These are phyloP conservation scores for Coemansia sp. DNA, from an alignment of 192 early-diverging fungal genomes.

Conservation along the genomic window DNA sequence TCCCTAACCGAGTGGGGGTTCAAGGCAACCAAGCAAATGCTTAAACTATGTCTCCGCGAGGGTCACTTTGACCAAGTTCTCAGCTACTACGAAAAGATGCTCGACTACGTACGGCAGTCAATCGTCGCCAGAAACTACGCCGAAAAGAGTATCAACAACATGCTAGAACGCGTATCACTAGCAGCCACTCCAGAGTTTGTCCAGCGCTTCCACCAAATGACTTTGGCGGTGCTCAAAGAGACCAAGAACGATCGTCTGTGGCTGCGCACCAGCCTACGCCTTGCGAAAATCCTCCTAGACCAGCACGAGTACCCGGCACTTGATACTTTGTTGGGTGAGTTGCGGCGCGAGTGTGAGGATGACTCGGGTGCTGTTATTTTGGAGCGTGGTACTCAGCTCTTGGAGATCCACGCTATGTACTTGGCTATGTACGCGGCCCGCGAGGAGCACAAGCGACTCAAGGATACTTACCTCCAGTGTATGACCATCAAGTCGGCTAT, in stretches of 20 bases:
- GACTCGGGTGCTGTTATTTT: slow-evolving; percentile 51
- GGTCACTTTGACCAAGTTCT: slow-evolving; percentile 19
- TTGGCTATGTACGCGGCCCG: slow-evolving; percentile 95
- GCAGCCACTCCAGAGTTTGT: slow-evolving; percentile 18
- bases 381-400: slow-evolving; percentile 88
- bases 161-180: slow-evolving; percentile 38
- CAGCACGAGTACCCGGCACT: slow-evolving; percentile 30
- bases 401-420: slow-evolving; percentile 94
- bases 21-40: slow-evolving; percentile 50
- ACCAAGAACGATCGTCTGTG: slow-evolving; percentile 41
- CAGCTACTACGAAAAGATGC: slow-evolving; percentile 34
- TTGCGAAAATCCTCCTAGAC: slow-evolving; percentile 40
- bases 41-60: slow-evolving; percentile 35
- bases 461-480: slow-evolving; percentile 90
- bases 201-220: slow-evolving; percentile 30
- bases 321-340: slow-evolving; percentile 16
- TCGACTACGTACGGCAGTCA: slow-evolving; percentile 29
- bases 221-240: slow-evolving; percentile 37
- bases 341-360: slow-evolving; percentile 28
- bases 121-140: slow-evolving; percentile 41
- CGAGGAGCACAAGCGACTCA: slow-evolving; percentile 85
- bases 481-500: slow-evolving; percentile 89
- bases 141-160: slow-evolving; percentile 55
- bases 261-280: slow-evolving; percentile 49
- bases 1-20: slow-evolving; percentile 44